Base-by-base conservation (phyloP, 495 filamentous ascomycete genomes). In the Penicillium egyptiacum region DNA sequence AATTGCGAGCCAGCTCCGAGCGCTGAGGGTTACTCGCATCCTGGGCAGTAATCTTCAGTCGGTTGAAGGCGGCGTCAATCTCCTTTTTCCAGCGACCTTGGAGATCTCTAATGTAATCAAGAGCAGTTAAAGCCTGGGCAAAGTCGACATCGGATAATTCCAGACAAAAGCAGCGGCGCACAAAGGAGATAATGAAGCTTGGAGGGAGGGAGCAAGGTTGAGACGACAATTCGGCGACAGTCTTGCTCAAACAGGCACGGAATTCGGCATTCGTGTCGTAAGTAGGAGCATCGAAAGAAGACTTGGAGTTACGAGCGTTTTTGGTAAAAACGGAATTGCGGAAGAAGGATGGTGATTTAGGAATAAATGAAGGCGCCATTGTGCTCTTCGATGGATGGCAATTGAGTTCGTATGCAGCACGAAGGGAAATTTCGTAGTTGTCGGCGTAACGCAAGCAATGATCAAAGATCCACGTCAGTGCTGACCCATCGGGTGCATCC, bases 341-440 rank as follows among this genome's bases (percentile, higher is more conserved):
- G n/a, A 55, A 40, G 7, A 55, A 10, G 52, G 62, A 78, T 65
- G 56, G 65, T 56, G 40, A 74, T 71, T 40, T 75, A 58, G 59
- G 70, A 17, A 41, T 1, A 54, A 62, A 70, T 58, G 53, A 33
- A 64, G 55, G 43, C 59, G 76, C 45, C 50, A 70, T 47, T 57
- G 74, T 64, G 55, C 47, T 75, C 71, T 70, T 79, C 64, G 53
- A 75, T 5, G 82, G 77, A 40, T 82, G 76, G 57, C 80, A 86
- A 63, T 91, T 91, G 68, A 91, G 76, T 14, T 79, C 80, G 68
- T 90, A 91, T 79, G 89, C 89, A 55, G 83, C 88, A 50, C 87
- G 82, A 20, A 91, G 76, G 16, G 88, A 88, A 40, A 91, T 85
- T 62, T 90, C 87, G 64, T 89, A 89, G 31, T 77, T 79, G 55